These are phyloP conservation scores for Annona cherimola DNA, from an alignment of 164 flowering plant genomes.

Conservation along the genomic window DNA sequence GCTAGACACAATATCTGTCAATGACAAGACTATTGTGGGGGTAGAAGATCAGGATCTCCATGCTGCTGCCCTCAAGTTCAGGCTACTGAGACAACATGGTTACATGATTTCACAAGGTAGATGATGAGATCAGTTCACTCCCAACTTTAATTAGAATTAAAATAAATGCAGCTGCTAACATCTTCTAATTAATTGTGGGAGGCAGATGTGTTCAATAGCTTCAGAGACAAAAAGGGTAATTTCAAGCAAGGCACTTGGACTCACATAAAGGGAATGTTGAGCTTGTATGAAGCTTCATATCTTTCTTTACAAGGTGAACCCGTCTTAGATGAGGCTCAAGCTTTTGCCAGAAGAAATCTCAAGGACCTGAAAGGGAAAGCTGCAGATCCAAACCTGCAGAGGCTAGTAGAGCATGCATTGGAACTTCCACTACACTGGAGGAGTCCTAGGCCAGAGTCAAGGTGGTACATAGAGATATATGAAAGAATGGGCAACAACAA, in stretches of 20 bases:
- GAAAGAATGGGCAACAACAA: slow-evolving; percentile 9
- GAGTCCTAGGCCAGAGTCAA: slow-evolving; percentile 28
- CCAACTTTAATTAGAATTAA: too few species aligned
- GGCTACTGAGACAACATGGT: too few species aligned
- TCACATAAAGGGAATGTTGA: slow-evolving; percentile 24
- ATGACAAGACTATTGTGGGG: too few species aligned
- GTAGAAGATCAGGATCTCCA: too few species aligned
- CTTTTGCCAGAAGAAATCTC: slow-evolving; percentile 13
- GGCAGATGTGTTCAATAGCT: slow-evolving; percentile 29
- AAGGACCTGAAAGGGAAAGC: slow-evolving; percentile 7
- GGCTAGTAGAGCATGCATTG: slow-evolving; percentile 22
- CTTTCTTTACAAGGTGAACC: slow-evolving; percentile 26
- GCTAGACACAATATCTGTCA: too few species aligned
- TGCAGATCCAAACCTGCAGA: slow-evolving; percentile 7
- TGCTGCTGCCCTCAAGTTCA: too few species aligned
- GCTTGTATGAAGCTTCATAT: slow-evolving; percentile 38
- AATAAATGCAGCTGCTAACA: too few species aligned
- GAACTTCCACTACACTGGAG: slow-evolving; percentile 34
- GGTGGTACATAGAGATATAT: slow-evolving; percentile 23
- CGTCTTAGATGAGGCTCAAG: slow-evolving; percentile 23
- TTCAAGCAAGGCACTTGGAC: slow-evolving; percentile 11
- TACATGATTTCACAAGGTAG: too few species aligned
- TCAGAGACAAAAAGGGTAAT: slow-evolving; percentile 27
- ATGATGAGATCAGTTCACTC: too few species aligned
- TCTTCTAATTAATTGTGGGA: too few species aligned